Evolutionary conservation across 1,284 basidiomycete genomes (phyloP).

Genomic region (Trichosporon coremiiforme): DNA sequence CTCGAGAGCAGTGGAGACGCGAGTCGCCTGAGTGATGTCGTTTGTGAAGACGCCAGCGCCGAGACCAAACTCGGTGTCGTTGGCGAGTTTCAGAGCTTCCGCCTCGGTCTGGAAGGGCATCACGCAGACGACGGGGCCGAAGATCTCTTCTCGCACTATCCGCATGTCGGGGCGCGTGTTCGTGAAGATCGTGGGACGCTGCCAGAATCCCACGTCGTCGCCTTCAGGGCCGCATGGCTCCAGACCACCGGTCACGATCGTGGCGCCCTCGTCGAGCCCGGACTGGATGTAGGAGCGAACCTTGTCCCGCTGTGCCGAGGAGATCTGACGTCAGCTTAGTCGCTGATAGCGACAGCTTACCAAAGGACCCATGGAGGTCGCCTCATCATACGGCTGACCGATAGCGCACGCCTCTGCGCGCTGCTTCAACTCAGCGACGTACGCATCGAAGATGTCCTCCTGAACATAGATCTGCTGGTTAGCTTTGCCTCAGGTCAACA

Average conservation of each 20-base stretch:
- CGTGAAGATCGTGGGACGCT: conserved; percentile 56
- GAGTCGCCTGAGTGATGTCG: conserved; percentile 83
- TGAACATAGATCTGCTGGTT: conserved; percentile 70
- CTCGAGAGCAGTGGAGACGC: conserved; percentile 76
- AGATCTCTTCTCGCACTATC: conserved; percentile 56
- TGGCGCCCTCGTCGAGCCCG: conserved; percentile 85
- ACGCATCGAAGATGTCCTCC: conserved; percentile 77
- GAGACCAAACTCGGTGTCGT: conserved; percentile 81
- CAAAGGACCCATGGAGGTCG: conserved; percentile 74
- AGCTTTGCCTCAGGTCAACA: conserved; percentile 23
- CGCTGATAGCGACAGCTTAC: conserved; percentile 85
- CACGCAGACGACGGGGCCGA: conserved; percentile 58
- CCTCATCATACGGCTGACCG: conserved; percentile 72
- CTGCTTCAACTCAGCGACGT: conserved; percentile 67
- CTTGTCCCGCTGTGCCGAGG: conserved; percentile 81
- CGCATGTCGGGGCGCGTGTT: conserved; percentile 48
- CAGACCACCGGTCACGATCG: conserved; percentile 73
- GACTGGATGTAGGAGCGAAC: conserved; percentile 86
- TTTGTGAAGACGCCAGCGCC: conserved; percentile 88
- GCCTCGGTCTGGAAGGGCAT: conserved; percentile 56
- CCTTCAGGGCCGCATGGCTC: conserved; percentile 40
- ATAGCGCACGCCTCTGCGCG: conserved; percentile 71
- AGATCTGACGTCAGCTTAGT: conserved; percentile 73
- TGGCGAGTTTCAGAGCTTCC: conserved; percentile 68
- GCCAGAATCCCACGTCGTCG: conserved; percentile 50